Evolutionary conservation across 805 yeast genomes (phyloP).

Genomic region (Suhomyces faveliae): DNA sequence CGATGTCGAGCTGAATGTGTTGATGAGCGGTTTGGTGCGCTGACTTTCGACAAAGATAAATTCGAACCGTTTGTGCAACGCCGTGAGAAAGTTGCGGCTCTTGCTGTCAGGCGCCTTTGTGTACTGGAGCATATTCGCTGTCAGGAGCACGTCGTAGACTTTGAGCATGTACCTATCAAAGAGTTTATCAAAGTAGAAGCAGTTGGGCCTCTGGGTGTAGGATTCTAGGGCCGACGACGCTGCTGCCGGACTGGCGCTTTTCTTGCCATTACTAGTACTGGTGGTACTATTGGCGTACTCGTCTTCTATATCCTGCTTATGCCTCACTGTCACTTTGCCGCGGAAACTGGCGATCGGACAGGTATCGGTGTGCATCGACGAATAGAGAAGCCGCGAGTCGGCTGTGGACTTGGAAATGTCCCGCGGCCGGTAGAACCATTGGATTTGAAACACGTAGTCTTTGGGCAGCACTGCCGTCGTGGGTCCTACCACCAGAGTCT

Average conservation of each 20-base stretch:
- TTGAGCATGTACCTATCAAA: slow-evolving; percentile 84
- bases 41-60: slow-evolving; percentile 75
- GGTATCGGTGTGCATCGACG: slow-evolving; percentile 81
- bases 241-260: slow-evolving; percentile 10
- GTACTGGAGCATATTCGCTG: slow-evolving; percentile 45
- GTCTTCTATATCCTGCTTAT: slow-evolving; percentile 62
- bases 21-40: slow-evolving; percentile 58
- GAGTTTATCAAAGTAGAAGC: slow-evolving; percentile 80
- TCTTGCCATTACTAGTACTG: slow-evolving; percentile 1
- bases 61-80: slow-evolving; percentile 64
- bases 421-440: slow-evolving; percentile 89
- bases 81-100: slow-evolving; percentile 59
- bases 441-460: slow-evolving; percentile 62
- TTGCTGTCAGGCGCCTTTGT: slow-evolving; percentile 40
- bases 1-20: slow-evolving; percentile 55
- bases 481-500: neutral
- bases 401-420: slow-evolving; percentile 67
- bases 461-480: slow-evolving; percentile 43
- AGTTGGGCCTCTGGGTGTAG: slow-evolving; percentile 58
- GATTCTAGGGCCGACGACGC: slow-evolving; percentile 38
- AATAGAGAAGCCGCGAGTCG: slow-evolving; percentile 76
- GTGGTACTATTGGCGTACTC: slow-evolving; percentile 12
- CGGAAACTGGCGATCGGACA: slow-evolving; percentile 76
- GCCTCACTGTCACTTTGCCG: slow-evolving; percentile 72
- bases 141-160: slow-evolving; percentile 74